Conservation (phyloP, 73 alveolate species). For the Paramecium bursaria region DNA sequence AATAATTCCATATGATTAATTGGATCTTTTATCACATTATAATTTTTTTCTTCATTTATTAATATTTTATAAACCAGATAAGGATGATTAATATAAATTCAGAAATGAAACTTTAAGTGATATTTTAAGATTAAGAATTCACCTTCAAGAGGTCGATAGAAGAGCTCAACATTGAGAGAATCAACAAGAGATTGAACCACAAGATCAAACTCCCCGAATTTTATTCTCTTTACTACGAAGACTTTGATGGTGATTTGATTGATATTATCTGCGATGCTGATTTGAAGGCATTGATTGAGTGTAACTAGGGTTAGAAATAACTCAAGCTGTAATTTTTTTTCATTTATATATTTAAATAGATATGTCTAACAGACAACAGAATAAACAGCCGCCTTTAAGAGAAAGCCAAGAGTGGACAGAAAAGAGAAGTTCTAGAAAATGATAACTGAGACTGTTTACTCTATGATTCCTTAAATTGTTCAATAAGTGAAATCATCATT, state of each 20-base stretch:
- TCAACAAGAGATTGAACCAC: not conserved
- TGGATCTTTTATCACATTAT: too few relatives aligned
- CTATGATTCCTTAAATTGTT: slow-evolving; percentile 15
- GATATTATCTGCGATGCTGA: slow-evolving; percentile 61
- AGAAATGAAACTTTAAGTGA: slow-evolving; percentile 23
- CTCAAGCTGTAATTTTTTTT: not conserved
- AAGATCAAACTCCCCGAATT: not conserved
- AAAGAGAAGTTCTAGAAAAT: slow-evolving; percentile 8
- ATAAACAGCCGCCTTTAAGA: not conserved
- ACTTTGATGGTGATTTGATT: slow-evolving; percentile 57
- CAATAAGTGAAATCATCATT: not conserved
- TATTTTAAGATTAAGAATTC: not conserved
- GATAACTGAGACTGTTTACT: not conserved
- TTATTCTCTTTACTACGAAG: slow-evolving; percentile 4
- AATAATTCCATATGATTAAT: too few relatives aligned
- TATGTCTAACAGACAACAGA: slow-evolving; percentile 9
- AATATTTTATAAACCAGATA: too few relatives aligned
- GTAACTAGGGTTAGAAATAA: not conserved
- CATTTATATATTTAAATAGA: not conserved
- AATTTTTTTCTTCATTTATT: too few relatives aligned
- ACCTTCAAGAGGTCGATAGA: slow-evolving; percentile 44
- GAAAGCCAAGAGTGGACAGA: not conserved
- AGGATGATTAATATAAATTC: too few relatives aligned
- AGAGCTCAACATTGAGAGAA: not conserved
- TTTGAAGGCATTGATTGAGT: not conserved